Percentiles rank a stretch among this genome's conserved stretches.
These are phyloP conservation scores for Cryptosporidium bovis DNA, from an alignment of 169 alveolate species.

Conservation along the genomic window DNA sequence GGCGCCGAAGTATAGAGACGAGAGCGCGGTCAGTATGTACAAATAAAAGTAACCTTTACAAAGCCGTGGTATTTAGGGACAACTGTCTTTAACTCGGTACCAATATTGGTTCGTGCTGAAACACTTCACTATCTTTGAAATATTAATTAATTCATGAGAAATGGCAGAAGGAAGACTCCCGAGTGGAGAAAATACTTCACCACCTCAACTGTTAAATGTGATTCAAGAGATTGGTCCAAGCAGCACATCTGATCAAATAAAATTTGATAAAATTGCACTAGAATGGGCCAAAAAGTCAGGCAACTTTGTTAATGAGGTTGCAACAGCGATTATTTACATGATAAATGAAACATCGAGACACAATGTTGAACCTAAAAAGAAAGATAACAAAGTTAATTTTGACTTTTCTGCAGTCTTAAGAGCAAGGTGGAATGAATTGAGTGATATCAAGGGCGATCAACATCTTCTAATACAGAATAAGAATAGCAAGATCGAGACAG, in stretches of 20 bases:
- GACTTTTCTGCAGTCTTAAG: slow-evolving; percentile 58
- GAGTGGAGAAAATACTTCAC: slow-evolving; percentile 27
- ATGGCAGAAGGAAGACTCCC: slow-evolving; percentile 39
- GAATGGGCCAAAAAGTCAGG: slow-evolving; percentile 8
- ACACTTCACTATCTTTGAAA: background rate
- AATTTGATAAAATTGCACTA: slow-evolving; percentile 12
- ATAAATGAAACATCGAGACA: slow-evolving; percentile 41
- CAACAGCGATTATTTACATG: slow-evolving; percentile 37
- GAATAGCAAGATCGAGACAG: slow-evolving; percentile 7
- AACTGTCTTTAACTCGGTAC: no score
- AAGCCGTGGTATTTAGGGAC: background rate
- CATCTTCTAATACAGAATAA: slow-evolving; percentile 2
- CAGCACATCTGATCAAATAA: slow-evolving; percentile 37
- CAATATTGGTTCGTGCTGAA: no score
- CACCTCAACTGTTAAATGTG: background rate
- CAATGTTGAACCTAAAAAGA: background rate
- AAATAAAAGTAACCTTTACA: background rate
- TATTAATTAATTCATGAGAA: slow-evolving; percentile 27
- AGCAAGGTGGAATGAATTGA: slow-evolving; percentile 69
- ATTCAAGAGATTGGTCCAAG: slow-evolving; percentile 54
- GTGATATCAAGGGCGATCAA: slow-evolving; percentile 28
- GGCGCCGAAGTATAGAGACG: slow-evolving; percentile 30
- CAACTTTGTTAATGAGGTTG: slow-evolving; percentile 23
- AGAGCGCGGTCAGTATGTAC: slow-evolving; percentile 32
- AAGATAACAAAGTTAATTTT: background rate